Evolutionary conservation across 768 basidiomycete species (phyloP).

Genomic region (Tulasnella sp.): DNA sequence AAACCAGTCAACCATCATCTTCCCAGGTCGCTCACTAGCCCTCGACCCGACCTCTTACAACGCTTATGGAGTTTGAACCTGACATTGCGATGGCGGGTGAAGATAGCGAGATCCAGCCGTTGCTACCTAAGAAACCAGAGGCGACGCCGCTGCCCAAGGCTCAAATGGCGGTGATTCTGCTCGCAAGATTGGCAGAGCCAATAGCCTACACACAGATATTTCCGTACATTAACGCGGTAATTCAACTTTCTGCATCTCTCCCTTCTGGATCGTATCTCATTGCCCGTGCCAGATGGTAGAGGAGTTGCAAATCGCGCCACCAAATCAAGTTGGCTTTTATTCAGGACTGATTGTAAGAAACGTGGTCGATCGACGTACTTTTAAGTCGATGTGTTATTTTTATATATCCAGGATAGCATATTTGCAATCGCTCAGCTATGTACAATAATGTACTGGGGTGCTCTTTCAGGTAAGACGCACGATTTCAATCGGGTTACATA

Average conservation of each 20-base stretch:
- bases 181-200: constrained; percentile 23
- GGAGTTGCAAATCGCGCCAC: constrained; percentile 4
- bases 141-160: constrained; percentile 15
- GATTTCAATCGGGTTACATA: constrained; percentile 26
- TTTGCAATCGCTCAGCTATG: constrained; percentile 22
- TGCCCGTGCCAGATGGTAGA: constrained; percentile 16
- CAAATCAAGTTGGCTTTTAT: constrained; percentile 19
- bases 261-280: background rate
- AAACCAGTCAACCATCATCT: too few species aligned
- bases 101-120: background rate
- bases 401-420: background rate
- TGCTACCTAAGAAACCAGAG: background rate
- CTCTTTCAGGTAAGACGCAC: constrained; percentile 14
- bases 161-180: constrained; percentile 17
- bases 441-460: constrained; percentile 21
- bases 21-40: too few species aligned
- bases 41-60: too few species aligned
- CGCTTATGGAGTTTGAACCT: too few species aligned
- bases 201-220: constrained; percentile 21
- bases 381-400: too few species aligned
- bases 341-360: constrained; percentile 11
- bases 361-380: too few species aligned
- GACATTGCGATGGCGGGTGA: background rate
- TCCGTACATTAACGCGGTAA: constrained; percentile 22
- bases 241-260: background rate